phyloP scores from a whole-genome alignment of 2,329 filamentous ascomycete species.

The Sclerotinia spermophila region DNA sequence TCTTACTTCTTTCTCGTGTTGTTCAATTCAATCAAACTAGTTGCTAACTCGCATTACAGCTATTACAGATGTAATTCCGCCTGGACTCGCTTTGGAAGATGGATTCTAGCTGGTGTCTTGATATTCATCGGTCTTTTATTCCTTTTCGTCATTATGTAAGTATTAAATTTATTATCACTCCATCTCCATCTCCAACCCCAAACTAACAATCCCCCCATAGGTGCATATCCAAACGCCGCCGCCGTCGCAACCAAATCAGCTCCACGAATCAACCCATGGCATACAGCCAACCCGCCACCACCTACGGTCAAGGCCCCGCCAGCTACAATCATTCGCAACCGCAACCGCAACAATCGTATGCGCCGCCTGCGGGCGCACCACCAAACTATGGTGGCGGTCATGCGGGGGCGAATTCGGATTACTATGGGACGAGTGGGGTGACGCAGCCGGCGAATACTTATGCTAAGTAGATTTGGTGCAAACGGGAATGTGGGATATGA shows the following conservation, averaged over 20 bases:
- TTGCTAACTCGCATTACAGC: not conserved
- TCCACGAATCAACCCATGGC: conserved; percentile 15
- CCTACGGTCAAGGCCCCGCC: conserved; percentile 4
- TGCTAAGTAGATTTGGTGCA: not conserved
- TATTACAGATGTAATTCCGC: conserved; percentile 18
- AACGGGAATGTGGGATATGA: too few species aligned
- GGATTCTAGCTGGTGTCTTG: conserved; percentile 27
- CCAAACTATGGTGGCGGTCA: conserved; percentile 15
- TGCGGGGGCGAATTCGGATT: conserved; percentile 16
- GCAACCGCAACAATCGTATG: conserved; percentile 18
- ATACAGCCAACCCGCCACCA: conserved; percentile 5
- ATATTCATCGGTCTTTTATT: conserved; percentile 25
- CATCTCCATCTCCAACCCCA: not conserved
- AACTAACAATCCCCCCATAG: conserved; percentile 7
- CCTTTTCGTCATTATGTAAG: conserved; percentile 25
- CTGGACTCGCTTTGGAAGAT: conserved; percentile 27
- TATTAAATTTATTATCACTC: not conserved
- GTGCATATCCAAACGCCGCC: conserved; percentile 1
- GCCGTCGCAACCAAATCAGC: conserved; percentile 19
- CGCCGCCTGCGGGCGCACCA: conserved; percentile 18
- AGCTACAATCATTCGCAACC: conserved; percentile 11
- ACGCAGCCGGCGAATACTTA: conserved; percentile 25
- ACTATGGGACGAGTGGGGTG: conserved; percentile 25
- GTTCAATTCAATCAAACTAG: not conserved
- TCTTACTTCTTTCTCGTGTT: too few species aligned